Evolutionary conservation across 441 rosid species (phyloP), one percentile per base, ranked within the genome.

Genomic region (Pelargonium fulgidum): DNA sequence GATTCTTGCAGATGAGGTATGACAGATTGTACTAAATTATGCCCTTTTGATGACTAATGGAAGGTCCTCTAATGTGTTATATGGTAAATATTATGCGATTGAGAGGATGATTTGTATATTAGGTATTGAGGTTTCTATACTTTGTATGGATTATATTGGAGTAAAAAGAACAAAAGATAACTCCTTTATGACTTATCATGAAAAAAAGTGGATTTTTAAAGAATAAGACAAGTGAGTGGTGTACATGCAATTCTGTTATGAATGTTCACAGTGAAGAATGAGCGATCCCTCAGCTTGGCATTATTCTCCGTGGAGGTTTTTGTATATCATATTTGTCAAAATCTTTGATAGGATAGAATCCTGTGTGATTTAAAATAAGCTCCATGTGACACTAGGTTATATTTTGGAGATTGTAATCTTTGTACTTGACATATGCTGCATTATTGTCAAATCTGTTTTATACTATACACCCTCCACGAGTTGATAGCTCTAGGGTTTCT

Each of bases 1-100:
- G 83, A 86, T 94, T 71, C 78, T 94, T 13, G 89, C 92, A 3
- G 92, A 85, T 62, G 99, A 94, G 97, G 99, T 93, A 82, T 66
- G 24, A 4, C 58, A 33, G 29, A 2, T 39, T 63, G 56, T 69
- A 50, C 61, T 36, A 45, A 7, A 5, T 63, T 24, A 22, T 61
- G 70, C 56, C 0, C 61, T 1, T 36, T 36, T 36, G 41, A 36
- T 36, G 41, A 7, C 41, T 36, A 7, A 36, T 36, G 41, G 41
- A 36, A 36, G 41, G 41, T 36, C 41, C 41, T 36, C 8, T 36
- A 7, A 36, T 36, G 41, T 36, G 41, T 1, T 36, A 36, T 36
- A 36, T 42, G 10, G 16, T 59, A 13, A 59, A 59, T 59, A 5
- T 19, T 59, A 5, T 19, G 63, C 22, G 9, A 4, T 13, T 20